Base-by-base conservation (phyloP, 306 rosid genomes). In the Rosa rugosa region DNA sequence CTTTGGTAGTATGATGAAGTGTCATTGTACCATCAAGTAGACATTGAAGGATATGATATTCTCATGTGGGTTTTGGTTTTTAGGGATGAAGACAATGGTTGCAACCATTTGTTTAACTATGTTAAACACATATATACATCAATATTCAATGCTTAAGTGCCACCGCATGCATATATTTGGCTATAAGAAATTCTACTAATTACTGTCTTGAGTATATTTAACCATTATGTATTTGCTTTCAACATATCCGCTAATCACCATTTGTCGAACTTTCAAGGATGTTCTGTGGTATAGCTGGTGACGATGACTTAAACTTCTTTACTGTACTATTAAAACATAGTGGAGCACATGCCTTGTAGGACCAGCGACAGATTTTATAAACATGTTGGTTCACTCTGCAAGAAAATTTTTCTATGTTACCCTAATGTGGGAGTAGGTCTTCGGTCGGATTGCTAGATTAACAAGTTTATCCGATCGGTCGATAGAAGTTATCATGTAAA, bases 41-140 rank as follows among this genome's bases (percentile, higher is more conserved):
- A 76, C 80, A 79, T 72, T 36, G 73, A 74, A 73, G 50, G 36
- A 44, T 50, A 79, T 66, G 47, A 66, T 17, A 66, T 17, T 66
- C 47, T 83, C 86, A 84, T 83, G 80, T 82, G 86, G 87, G 75
- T 69, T 86, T 86, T 76, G 83, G 86, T 73, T 34, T 42, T 36
- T 2, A 38, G 70, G 76, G 79, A 85, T 71, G 50, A 77, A 25
- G 88, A 85, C 88, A 90, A 82, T 18, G 9, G 42, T 77, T 62
- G 81, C 83, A 63, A 66, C 80, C 80, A 79, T 16, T 27, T 63
- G 36, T 59, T 23, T 4, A 56, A n/a, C 63, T 44, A 41, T 44
- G 1, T 44, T 42, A 1, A 10, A 56, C 12, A 3, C 31, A 60
- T 11, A 45, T 0, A 59, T 80, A 80, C 67, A 79, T 20, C 13